Evolutionary conservation across 768 basidiomycete genomes (phyloP).

Genomic region (Lactarius pseudohatsudake): DNA sequence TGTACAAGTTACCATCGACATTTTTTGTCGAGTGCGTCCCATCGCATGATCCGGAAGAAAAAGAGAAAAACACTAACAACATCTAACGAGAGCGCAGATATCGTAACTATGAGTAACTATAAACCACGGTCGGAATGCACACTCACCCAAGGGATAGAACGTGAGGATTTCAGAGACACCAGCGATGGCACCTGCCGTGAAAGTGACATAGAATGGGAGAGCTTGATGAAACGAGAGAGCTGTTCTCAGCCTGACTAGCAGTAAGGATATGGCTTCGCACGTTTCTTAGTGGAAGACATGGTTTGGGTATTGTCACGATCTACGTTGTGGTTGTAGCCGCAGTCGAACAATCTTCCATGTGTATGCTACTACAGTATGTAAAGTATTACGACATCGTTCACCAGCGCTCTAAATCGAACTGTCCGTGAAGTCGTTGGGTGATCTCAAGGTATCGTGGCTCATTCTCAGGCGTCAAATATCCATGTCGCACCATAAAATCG

Average conservation of each 20-base stretch:
- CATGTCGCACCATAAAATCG: conserved; percentile 87
- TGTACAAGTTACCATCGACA: conserved; percentile 15
- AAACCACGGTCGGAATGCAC: not conserved
- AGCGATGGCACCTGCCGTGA: conserved; percentile 94
- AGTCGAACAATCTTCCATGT: not conserved
- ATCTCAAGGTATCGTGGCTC: conserved; percentile 84
- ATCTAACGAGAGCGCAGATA: conserved; percentile 48
- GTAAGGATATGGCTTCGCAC: conserved; percentile 13
- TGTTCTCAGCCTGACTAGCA: not conserved
- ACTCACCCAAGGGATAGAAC: conserved; percentile 86
- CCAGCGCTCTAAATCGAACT: conserved; percentile 63
- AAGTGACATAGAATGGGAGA: conserved; percentile 84
- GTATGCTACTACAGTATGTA: not conserved
- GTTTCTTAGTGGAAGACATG: conserved; percentile 27
- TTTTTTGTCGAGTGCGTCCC: not conserved
- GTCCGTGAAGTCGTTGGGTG: conserved; percentile 66
- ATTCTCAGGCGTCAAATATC: conserved; percentile 82
- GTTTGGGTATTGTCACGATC: not conserved
- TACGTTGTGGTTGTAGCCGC: not conserved
- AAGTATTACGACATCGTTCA: not conserved
- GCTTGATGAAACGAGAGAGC: conserved; percentile 44
- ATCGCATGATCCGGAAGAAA: conserved; percentile 2
- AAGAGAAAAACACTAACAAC: conserved; percentile 58
- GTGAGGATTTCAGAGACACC: conserved; percentile 83
- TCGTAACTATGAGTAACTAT: conserved; percentile 12